Percentiles rank a stretch among this genome's conserved stretches.
Conservation (phyloP, 441 rosid species). For the Flueggea neowawraea region DNA sequence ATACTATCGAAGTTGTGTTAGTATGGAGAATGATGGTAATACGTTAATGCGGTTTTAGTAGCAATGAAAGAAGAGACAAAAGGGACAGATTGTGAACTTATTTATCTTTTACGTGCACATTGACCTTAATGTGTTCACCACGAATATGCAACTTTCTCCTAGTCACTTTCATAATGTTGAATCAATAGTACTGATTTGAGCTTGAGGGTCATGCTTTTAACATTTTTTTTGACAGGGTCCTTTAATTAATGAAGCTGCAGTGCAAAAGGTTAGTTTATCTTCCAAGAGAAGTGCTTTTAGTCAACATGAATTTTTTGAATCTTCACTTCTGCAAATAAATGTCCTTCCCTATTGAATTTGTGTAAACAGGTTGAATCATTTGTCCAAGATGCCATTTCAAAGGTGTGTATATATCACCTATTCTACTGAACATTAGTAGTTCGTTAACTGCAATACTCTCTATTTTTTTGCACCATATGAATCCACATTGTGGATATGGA, state of each 20-base stretch:
- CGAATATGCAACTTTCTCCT: not conserved
- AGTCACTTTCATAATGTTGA: not conserved
- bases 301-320: slow-evolving; percentile 7
- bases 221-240: slow-evolving; percentile 69
- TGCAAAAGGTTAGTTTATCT: slow-evolving; percentile 62
- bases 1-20: too few species aligned
- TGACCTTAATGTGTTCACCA: not conserved
- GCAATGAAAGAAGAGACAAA: slow-evolving; percentile 27
- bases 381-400: slow-evolving; percentile 80
- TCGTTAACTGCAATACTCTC: too few species aligned
- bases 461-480: too few species aligned
- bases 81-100: too few species aligned
- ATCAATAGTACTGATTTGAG: slow-evolving; percentile 8
- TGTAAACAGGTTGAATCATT: slow-evolving; percentile 74
- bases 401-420: slow-evolving; percentile 48
- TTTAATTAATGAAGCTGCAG: slow-evolving; percentile 91
- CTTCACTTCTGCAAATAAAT: slow-evolving; percentile 10
- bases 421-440: slow-evolving; percentile 2
- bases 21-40: too few species aligned
- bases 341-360: slow-evolving; percentile 15
- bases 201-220: slow-evolving; percentile 5
- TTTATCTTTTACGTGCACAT: too few species aligned
- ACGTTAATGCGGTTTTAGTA: too few species aligned
- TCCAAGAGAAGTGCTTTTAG: slow-evolving; percentile 6
- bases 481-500: too few species aligned